Conservation (phyloP, 1,139 yeast genomes). For the Diutina pseudorugosa region DNA sequence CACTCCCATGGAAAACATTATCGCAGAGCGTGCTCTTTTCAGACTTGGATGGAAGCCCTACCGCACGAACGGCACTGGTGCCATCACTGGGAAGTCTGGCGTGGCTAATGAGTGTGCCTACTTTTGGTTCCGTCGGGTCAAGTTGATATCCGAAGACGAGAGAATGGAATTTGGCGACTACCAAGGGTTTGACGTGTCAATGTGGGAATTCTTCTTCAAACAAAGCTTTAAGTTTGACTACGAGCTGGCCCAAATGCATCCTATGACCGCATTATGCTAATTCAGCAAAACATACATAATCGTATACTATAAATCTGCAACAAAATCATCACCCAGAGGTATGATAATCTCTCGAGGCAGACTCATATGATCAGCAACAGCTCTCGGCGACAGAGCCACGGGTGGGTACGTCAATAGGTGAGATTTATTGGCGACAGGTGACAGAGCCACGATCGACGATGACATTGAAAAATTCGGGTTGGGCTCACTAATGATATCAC, state of each 20-base stretch:
- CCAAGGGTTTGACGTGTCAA: conserved; percentile 30
- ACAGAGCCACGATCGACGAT: neutral
- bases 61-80: conserved; percentile 2
- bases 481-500: neutral
- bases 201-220: conserved; percentile 33
- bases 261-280: neutral
- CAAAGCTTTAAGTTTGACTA: conserved; percentile 26
- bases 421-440: neutral
- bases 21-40: conserved; percentile 30
- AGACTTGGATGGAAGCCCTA: conserved; percentile 36
- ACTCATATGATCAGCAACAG: neutral
- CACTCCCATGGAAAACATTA: conserved; percentile 18
- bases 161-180: conserved; percentile 25
- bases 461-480: neutral
- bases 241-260: conserved; percentile 8
- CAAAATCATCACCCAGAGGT: neutral
- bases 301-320: neutral
- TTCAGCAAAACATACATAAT: neutral
- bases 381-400: neutral
- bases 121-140: neutral
- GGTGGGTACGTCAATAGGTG: neutral
- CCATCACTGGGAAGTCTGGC: neutral
- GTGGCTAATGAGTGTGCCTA: neutral
- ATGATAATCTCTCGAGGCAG: neutral
- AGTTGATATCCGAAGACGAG: neutral